phyloP scores from a whole-genome alignment of 1,284 basidiomycete genomes.

The Anthracocystis walkeri region DNA sequence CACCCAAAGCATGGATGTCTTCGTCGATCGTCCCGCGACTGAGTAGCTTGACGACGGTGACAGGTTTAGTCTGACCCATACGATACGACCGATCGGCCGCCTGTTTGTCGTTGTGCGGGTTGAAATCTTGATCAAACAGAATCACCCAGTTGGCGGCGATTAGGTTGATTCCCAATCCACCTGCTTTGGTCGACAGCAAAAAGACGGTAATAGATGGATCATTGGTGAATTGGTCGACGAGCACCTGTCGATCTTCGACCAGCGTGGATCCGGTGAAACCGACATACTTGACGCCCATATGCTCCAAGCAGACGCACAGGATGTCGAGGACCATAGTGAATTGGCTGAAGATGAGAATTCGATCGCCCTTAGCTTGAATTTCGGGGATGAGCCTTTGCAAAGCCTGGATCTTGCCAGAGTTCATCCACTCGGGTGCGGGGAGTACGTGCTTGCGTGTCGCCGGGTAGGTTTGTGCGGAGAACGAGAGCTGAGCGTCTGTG shows the following conservation, averaged over 20 bases:
- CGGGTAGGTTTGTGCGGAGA: constrained; percentile 45
- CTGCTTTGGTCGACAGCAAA: constrained; percentile 94
- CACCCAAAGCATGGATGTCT: constrained; percentile 59
- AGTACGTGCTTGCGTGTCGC: constrained; percentile 78
- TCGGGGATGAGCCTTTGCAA: constrained; percentile 80
- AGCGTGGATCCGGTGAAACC: constrained; percentile 94
- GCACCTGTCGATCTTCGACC: constrained; percentile 89
- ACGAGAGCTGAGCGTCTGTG: constrained; percentile 66
- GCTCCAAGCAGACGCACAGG: constrained; percentile 84
- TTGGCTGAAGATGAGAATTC: constrained; percentile 92
- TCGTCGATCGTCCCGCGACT: constrained; percentile 88
- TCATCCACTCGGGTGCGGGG: constrained; percentile 80
- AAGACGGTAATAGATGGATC: constrained; percentile 91
- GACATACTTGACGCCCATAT: constrained; percentile 81
- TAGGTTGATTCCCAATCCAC: constrained; percentile 73
- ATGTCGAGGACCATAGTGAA: constrained; percentile 73
- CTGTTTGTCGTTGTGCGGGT: constrained; percentile 82
- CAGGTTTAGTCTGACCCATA: constrained; percentile 92
- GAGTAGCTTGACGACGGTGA: constrained; percentile 91
- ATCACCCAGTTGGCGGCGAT: constrained; percentile 77
- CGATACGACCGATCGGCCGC: constrained; percentile 97
- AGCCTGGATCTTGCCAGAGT: constrained; percentile 87
- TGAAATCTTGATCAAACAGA: constrained; percentile 87
- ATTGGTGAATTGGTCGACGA: constrained; percentile 97
- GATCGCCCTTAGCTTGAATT: constrained; percentile 80